These are phyloP conservation scores for Macrolepiota albuminosa DNA, from an alignment of 768 basidiomycete species.

Conservation along the genomic window DNA sequence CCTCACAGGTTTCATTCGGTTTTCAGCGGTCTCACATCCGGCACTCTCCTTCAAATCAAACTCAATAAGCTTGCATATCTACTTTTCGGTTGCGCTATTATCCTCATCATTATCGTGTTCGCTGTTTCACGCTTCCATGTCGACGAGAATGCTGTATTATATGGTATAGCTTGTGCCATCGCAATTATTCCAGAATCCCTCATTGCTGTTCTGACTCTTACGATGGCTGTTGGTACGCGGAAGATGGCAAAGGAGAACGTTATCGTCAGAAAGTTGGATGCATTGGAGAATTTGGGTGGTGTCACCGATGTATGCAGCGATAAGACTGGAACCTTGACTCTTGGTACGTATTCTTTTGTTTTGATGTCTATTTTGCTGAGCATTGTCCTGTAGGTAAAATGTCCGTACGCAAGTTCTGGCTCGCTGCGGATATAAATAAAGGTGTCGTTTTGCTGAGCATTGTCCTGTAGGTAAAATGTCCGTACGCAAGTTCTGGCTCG, in stretches of 20 bases:
- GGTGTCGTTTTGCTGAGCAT: conserved; percentile 12
- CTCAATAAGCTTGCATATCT: conserved; percentile 31
- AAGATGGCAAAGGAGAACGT: conserved; percentile 55
- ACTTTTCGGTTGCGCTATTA: conserved; percentile 29
- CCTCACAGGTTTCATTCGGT: not conserved
- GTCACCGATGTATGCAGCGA: conserved; percentile 56
- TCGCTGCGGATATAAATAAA: conserved; percentile 23
- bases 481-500: conserved; percentile 35
- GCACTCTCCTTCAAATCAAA: conserved; percentile 35
- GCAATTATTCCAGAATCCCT: conserved; percentile 38
- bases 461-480: conserved; percentile 31
- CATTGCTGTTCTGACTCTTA: conserved; percentile 49
- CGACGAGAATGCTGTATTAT: conserved; percentile 29
- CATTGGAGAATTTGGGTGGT: conserved; percentile 56
- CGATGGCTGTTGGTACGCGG: conserved; percentile 52
- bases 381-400: conserved; percentile 26
- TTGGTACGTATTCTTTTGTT: conserved; percentile 17
- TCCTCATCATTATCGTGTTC: conserved; percentile 34
- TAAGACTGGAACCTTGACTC: conserved; percentile 60
- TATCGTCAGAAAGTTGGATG: conserved; percentile 58
- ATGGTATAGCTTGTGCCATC: conserved; percentile 34
- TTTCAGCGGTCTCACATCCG: conserved; percentile 27
- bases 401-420: conserved; percentile 36
- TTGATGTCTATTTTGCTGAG: not conserved
- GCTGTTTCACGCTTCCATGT: conserved; percentile 29